Evolutionary conservation across 306 rosid genomes (phyloP).

Genomic region (Prunus salicina): DNA sequence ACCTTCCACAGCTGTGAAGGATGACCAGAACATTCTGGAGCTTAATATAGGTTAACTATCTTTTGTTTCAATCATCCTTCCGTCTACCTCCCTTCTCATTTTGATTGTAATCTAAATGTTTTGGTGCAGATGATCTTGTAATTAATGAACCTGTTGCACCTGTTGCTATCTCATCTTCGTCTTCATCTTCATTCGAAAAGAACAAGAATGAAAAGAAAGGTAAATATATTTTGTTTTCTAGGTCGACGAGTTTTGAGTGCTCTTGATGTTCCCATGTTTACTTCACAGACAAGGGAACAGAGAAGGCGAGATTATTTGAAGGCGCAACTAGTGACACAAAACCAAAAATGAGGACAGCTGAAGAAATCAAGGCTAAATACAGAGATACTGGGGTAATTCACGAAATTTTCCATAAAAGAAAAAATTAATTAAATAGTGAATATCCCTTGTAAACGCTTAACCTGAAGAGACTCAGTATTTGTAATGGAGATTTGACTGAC

Average conservation of each 20-base stretch:
- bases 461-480: not conserved
- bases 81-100: constrained; percentile 15
- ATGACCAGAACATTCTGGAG: constrained; percentile 38
- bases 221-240: constrained; percentile 27
- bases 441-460: not conserved
- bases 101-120: constrained; percentile 19
- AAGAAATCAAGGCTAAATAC: constrained; percentile 87
- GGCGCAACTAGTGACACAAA: constrained; percentile 40
- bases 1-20: constrained; percentile 37
- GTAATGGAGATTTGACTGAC: constrained; percentile 12
- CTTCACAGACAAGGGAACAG: constrained; percentile 56
- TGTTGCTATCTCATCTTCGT: constrained; percentile 23
- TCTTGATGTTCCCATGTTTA: constrained; percentile 21
- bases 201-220: constrained; percentile 54
- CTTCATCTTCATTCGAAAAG: constrained; percentile 27
- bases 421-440: not conserved
- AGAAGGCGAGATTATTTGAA: constrained; percentile 57
- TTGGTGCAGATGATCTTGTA: constrained; percentile 62
- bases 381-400: constrained; percentile 46
- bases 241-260: not conserved
- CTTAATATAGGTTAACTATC: constrained; percentile 58
- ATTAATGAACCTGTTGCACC: constrained; percentile 48
- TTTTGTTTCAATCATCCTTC: constrained; percentile 22
- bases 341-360: constrained; percentile 69
- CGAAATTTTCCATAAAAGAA: not conserved